Percentiles rank a stretch among this genome's conserved stretches.
phyloP scores from a whole-genome alignment of 2,329 filamentous ascomycete genomes.

The Colletotrichum echinochloae region DNA sequence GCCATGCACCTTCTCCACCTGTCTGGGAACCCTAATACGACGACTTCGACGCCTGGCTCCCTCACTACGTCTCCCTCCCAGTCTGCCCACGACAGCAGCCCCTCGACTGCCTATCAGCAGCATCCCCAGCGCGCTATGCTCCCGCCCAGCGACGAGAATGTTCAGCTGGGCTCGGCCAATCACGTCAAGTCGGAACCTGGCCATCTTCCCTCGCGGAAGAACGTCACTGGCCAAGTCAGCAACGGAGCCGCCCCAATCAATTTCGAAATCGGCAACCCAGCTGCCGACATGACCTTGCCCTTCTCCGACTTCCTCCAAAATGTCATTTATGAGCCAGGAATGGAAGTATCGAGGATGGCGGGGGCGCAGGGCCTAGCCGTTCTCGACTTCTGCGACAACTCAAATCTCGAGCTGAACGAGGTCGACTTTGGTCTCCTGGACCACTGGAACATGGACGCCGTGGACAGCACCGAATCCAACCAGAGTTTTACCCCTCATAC shows the following conservation, averaged over 20 bases:
- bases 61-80: conserved; percentile 42
- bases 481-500: conserved; percentile 46
- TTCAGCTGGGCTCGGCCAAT: conserved; percentile 45
- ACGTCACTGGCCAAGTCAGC: conserved; percentile 48
- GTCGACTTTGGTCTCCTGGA: conserved; percentile 64
- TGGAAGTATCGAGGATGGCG: conserved; percentile 49
- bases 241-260: conserved; percentile 20
- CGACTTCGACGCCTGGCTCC: conserved; percentile 39
- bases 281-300: conserved; percentile 46
- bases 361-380: conserved; percentile 58
- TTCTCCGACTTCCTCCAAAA: conserved; percentile 65
- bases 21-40: conserved; percentile 51
- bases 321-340: conserved; percentile 61
- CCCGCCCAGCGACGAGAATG: conserved; percentile 44
- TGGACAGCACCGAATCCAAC: conserved; percentile 45
- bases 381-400: conserved; percentile 63
- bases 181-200: conserved; percentile 49
- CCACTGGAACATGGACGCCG: conserved; percentile 59
- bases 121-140: conserved; percentile 40
- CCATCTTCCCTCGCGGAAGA: conserved; percentile 52
- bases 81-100: conserved; percentile 38
- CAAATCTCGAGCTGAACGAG: conserved; percentile 63
- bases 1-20: conserved; percentile 59
- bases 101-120: conserved; percentile 43
- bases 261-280: conserved; percentile 32